Conservation (phyloP, 2,329 filamentous ascomycete genomes). For the Aureobasidium mangrovei region DNA sequence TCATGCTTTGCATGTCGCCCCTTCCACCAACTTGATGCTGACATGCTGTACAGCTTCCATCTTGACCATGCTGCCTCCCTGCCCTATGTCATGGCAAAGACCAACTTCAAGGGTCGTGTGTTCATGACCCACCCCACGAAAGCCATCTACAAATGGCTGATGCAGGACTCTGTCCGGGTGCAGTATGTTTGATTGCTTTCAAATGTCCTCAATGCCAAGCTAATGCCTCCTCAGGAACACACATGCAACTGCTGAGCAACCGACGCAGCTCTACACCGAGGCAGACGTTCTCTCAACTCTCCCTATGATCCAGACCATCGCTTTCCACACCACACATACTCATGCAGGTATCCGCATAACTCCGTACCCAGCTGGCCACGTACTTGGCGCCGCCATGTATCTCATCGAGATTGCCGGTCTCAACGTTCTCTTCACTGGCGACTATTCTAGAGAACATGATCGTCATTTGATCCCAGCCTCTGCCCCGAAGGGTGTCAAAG, state of each 20-base stretch:
- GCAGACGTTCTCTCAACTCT: conserved; percentile 92
- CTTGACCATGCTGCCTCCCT: conserved; percentile 98
- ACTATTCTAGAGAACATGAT: conserved; percentile 94
- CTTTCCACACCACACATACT: conserved; percentile 96
- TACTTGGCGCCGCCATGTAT: conserved; percentile 98
- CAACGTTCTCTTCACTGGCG: conserved; percentile 94
- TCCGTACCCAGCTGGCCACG: conserved; percentile 92
- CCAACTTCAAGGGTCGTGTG: conserved; percentile 90
- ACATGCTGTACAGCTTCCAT: conserved; percentile 65
- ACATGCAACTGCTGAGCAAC: conserved; percentile 52
- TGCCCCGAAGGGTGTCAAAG: conserved; percentile 78
- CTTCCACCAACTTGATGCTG: neutral
- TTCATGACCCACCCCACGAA: conserved; percentile 99
- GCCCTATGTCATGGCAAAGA: conserved; percentile 94
- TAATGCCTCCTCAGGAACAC: conserved; percentile 45
- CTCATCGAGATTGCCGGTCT: conserved; percentile 93
- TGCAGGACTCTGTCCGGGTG: conserved; percentile 91
- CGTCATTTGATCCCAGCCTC: conserved; percentile 90
- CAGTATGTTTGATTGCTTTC: conserved; percentile 47
- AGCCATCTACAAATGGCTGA: conserved; percentile 99
- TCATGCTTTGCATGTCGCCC: neutral
- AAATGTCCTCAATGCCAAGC: neutral
- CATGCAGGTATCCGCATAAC: conserved; percentile 95
- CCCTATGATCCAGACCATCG: conserved; percentile 89
- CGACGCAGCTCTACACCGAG: conserved; percentile 76